These are phyloP conservation scores for Kondoa malvinella DNA, from an alignment of 768 basidiomycete genomes.

Conservation along the genomic window DNA sequence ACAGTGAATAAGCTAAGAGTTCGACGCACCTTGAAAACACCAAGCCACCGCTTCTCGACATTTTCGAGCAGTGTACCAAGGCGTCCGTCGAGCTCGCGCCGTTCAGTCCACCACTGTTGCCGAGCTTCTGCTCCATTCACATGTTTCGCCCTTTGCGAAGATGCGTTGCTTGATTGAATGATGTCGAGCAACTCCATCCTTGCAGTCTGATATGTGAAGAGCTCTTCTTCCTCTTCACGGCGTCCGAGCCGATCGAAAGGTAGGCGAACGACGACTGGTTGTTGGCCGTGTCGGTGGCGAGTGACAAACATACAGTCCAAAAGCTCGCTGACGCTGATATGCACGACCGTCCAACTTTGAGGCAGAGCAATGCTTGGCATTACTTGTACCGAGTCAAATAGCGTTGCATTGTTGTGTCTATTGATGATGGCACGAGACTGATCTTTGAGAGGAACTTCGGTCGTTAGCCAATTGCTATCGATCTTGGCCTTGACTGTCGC, in stretches of 20 bases:
- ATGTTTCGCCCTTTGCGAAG: constrained; percentile 52
- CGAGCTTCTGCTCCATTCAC: constrained; percentile 53
- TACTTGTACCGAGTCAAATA: background rate
- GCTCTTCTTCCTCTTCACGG: constrained; percentile 52
- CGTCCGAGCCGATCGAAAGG: constrained; percentile 61
- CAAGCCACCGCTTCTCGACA: constrained; percentile 92
- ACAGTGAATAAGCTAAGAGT: background rate
- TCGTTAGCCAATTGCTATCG: background rate
- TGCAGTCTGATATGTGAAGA: constrained; percentile 56
- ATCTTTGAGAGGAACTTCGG: background rate
- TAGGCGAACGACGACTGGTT: constrained; percentile 68
- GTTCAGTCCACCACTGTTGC: constrained; percentile 69
- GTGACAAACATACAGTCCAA: constrained; percentile 66
- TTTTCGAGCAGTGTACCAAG: constrained; percentile 57
- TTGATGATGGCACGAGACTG: background rate
- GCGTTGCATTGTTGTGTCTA: background rate
- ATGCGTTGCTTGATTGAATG: constrained; percentile 57
- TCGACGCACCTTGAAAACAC: constrained; percentile 71
- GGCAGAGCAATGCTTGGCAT: background rate
- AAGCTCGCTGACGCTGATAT: constrained; percentile 50
- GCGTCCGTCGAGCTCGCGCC: constrained; percentile 57
- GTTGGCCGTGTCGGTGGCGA: constrained; percentile 46
- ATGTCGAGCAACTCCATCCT: constrained; percentile 59
- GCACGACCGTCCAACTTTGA: constrained; percentile 34
- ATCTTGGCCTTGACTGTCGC: background rate